Evolutionary conservation across 2,329 filamentous ascomycete species (phyloP).

Genomic region (Lecanicillium sp.): DNA sequence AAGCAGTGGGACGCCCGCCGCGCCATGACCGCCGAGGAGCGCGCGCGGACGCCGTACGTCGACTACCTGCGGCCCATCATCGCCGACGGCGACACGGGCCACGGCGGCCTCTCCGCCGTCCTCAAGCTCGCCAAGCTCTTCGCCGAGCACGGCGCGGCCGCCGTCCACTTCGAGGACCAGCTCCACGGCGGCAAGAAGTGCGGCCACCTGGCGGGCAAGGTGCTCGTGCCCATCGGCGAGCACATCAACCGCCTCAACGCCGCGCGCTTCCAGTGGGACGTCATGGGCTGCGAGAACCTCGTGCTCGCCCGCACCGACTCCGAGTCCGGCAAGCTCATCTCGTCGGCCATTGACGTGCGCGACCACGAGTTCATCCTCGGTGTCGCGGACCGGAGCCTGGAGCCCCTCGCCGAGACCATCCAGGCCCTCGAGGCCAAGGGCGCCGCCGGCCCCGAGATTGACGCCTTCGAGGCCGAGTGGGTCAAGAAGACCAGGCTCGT

Average conservation of each 20-base stretch:
- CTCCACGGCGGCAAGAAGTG: slow-evolving; percentile 98
- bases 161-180: slow-evolving; percentile 96
- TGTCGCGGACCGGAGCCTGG: slow-evolving; percentile 64
- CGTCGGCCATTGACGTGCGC: slow-evolving; percentile 83
- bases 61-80: slow-evolving; percentile 95
- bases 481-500: slow-evolving; percentile 79
- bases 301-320: slow-evolving; percentile 94
- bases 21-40: slow-evolving; percentile 67
- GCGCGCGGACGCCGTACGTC: slow-evolving; percentile 70
- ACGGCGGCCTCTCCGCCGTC: slow-evolving; percentile 87
- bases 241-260: slow-evolving; percentile 94
- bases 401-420: slow-evolving; percentile 80
- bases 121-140: slow-evolving; percentile 96
- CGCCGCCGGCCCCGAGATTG: slow-evolving; percentile 72
- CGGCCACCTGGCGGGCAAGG: slow-evolving; percentile 92
- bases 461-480: slow-evolving; percentile 81
- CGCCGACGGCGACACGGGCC: slow-evolving; percentile 92
- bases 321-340: slow-evolving; percentile 85
- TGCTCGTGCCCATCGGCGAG: slow-evolving; percentile 86
- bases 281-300: slow-evolving; percentile 94
- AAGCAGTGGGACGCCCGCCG: slow-evolving; percentile 87
- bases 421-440: slow-evolving; percentile 84
- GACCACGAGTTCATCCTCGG: slow-evolving; percentile 97
- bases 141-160: slow-evolving; percentile 92
- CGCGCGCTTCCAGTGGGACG: slow-evolving; percentile 93